Evolutionary conservation across 495 filamentous ascomycete species (phyloP).

Genomic region (Penicillium bialowiezense): DNA sequence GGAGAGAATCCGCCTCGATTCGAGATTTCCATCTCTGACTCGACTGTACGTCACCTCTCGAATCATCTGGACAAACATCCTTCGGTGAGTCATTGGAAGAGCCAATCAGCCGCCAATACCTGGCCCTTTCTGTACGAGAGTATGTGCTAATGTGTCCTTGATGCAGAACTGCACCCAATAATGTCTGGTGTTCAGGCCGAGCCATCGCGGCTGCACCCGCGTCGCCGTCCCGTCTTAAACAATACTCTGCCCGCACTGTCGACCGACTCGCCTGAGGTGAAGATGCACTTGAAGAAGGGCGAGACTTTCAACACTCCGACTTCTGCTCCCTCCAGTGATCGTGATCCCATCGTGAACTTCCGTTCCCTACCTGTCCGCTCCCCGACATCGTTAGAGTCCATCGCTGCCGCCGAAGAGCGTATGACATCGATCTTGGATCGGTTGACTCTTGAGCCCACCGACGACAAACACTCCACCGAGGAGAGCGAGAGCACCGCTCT

Average conservation of each 20-base stretch:
- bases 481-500: not conserved
- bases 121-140: conserved; percentile 5
- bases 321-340: conserved; percentile 35
- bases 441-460: conserved; percentile 39
- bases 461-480: conserved; percentile 9
- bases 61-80: conserved; percentile 12
- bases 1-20: not conserved
- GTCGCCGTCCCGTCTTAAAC: conserved; percentile 34
- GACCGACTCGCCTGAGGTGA: conserved; percentile 18
- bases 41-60: conserved; percentile 20
- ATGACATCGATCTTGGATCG: conserved; percentile 44
- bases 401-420: conserved; percentile 46
- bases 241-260: conserved; percentile 26
- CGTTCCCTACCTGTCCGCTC: conserved; percentile 49
- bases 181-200: conserved; percentile 26
- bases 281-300: conserved; percentile 44
- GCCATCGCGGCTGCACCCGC: conserved; percentile 28
- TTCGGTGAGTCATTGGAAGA: conserved; percentile 21
- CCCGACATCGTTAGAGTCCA: conserved; percentile 47
- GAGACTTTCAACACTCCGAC: conserved; percentile 51
- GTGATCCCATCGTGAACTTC: conserved; percentile 43
- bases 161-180: conserved; percentile 11
- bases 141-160: conserved; percentile 12
- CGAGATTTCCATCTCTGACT: conserved; percentile 15
- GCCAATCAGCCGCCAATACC: conserved; percentile 15